Base-by-base conservation (phyloP, 1,284 basidiomycete species). In the Phylloboletellus chloephorus region DNA sequence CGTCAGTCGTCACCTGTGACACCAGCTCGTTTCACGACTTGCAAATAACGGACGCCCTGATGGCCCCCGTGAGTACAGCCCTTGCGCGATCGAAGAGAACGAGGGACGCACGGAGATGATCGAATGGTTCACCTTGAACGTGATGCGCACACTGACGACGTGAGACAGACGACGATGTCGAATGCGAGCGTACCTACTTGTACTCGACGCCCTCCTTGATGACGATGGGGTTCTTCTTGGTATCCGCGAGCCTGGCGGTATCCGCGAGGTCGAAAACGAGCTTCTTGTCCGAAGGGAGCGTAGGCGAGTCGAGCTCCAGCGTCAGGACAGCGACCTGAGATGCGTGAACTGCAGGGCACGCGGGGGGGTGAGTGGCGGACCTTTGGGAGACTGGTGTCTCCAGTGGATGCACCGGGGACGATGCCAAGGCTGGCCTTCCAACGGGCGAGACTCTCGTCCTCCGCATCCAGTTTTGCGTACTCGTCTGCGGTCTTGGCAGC, bases 361-460 rank as follows among this genome's bases (percentile, higher is more conserved):
- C n/a, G n/a, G n/a, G n/a, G n/a, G n/a, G n/a, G n/a, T n/a, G n/a
- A n/a, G n/a, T n/a, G n/a, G n/a, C n/a, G n/a, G n/a, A 82, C 86
- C 74, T 85, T 86, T 45, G 87, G 82, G 11, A 76, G 79, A 52
- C 48, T 63, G 16, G 69, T 65, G 33, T 64, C 56, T 17, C 58
- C 63, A 5, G 51, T 37, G 17, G 66, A 36, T 12, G 55, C 71
- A 38, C 74, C 79, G 16, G 82, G 73, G 34, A 74, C 76, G 51
- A 94, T 81, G 40, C 92, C 92, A 24, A 95, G 73, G 48, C 83
- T 91, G 17, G 87, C 88, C 63, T 94, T 94, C 90, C 90, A 94
- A 49, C 88, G 82, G 11, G 78, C 77, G 57, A 88, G 69, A 62
- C 84, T 88, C 64, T 92, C 88, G 61, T 94, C 90, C 46, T 86